A percentile compares a stretch with the other conserved stretches of the same genome.
These are phyloP conservation scores for Sclerotinia spermophila DNA, from an alignment of 2,329 filamentous ascomycete species.

Conservation along the genomic window DNA sequence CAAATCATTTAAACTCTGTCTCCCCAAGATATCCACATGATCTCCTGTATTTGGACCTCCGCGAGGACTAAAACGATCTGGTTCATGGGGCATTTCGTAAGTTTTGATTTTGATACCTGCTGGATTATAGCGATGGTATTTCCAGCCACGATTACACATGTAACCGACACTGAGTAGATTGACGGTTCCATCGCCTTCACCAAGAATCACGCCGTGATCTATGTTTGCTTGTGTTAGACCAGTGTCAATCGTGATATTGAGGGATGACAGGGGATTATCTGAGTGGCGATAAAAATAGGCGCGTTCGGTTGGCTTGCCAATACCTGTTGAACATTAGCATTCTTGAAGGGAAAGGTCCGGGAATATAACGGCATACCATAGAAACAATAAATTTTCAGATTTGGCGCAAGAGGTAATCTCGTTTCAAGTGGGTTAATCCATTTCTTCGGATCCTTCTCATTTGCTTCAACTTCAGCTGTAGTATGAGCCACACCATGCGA, in stretches of 20 bases:
- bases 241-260: constrained; percentile 74
- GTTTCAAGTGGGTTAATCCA: constrained; percentile 96
- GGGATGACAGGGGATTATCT: constrained; percentile 60
- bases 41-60: constrained; percentile 72
- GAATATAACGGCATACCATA: constrained; percentile 54
- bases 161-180: constrained; percentile 89
- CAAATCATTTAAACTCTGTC: constrained; percentile 85
- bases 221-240: constrained; percentile 55
- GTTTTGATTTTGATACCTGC: constrained; percentile 76
- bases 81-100: constrained; percentile 95
- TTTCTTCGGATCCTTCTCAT: constrained; percentile 71
- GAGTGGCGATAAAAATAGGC: constrained; percentile 81
- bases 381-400: constrained; percentile 94
- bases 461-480: constrained; percentile 72
- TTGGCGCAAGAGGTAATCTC: constrained; percentile 79
- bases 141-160: constrained; percentile 96
- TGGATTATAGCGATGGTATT: constrained; percentile 89
- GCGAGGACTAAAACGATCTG: constrained; percentile 83
- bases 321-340: constrained; percentile 41
- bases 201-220: constrained; percentile 91
- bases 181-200: constrained; percentile 94
- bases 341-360: not conserved
- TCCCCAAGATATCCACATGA: constrained; percentile 92
- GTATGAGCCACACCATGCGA: constrained; percentile 87
- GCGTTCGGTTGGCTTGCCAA: constrained; percentile 90